A percentile compares a stretch with the other conserved stretches of the same genome.
phyloP scores from a whole-genome alignment of 75 land plant genomes.

The Cunninghamia lanceolata region DNA sequence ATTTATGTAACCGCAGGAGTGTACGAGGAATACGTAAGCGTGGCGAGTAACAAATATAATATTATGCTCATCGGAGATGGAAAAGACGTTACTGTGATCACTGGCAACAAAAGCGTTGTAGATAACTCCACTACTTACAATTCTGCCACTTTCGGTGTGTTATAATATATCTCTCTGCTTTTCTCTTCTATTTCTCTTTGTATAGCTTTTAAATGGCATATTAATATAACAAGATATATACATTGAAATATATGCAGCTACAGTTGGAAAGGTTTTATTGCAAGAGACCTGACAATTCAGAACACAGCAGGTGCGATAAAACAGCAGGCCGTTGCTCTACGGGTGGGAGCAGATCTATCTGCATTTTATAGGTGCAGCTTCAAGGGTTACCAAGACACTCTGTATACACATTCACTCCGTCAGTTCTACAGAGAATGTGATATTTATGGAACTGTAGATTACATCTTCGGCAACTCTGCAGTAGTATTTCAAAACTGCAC shows the following conservation, averaged over 20 bases:
- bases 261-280: too few species aligned
- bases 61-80: slow-evolving; percentile 26
- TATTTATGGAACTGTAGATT: slow-evolving; percentile 25
- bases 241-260: slow-evolving; percentile 5
- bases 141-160: too few species aligned
- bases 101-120: slow-evolving; percentile 15
- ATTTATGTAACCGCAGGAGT: too few species aligned
- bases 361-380: slow-evolving; percentile 14
- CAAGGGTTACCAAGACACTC: slow-evolving; percentile 28
- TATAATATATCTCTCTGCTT: not conserved
- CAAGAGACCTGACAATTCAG: too few species aligned
- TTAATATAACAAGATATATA: not conserved
- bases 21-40: too few species aligned
- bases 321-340: too few species aligned
- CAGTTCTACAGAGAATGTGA: slow-evolving; percentile 24
- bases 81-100: slow-evolving; percentile 13
- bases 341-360: slow-evolving; percentile 2
- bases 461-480: slow-evolving; percentile 30
- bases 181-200: too few species aligned
- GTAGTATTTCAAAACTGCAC: slow-evolving; percentile 21
- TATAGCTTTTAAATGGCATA: not conserved
- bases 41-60: too few species aligned
- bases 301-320: too few species aligned
- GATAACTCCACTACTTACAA: too few species aligned
- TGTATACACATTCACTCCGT: slow-evolving; percentile 21